phyloP scores from a whole-genome alignment of 148 eudicot species.

The Camellia sinensis region DNA sequence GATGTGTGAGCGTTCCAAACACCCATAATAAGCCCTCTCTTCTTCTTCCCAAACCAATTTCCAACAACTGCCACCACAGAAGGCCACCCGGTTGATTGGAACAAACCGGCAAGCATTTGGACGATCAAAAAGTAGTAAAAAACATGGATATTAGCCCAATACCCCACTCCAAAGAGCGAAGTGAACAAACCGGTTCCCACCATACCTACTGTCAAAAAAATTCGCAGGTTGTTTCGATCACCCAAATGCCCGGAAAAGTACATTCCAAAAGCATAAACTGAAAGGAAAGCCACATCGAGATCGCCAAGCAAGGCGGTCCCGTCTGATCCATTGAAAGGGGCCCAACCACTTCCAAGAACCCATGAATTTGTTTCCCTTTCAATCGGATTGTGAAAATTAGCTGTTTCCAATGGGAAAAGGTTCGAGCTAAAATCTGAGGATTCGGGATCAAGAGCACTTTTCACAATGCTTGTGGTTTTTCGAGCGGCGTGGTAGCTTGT shows the following conservation, averaged over 20 bases:
- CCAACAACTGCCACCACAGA: constrained; percentile 93
- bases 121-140: constrained; percentile 67
- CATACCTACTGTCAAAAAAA: constrained; percentile 83
- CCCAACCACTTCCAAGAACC: constrained; percentile 65
- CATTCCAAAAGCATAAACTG: constrained; percentile 73
- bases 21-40: constrained; percentile 90
- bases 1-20: constrained; percentile 91
- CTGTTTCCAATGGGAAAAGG: constrained; percentile 38
- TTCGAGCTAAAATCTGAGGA: constrained; percentile 34
- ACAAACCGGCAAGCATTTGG: constrained; percentile 88
- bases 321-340: constrained; percentile 65
- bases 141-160: constrained; percentile 70
- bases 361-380: constrained; percentile 21
- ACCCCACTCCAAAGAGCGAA: constrained; percentile 71
- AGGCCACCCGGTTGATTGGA: constrained; percentile 95
- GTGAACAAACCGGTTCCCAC: constrained; percentile 85
- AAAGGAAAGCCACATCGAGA: constrained; percentile 85
- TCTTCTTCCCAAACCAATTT: constrained; percentile 88
- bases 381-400: constrained; percentile 29
- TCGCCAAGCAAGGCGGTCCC: constrained; percentile 84
- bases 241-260: constrained; percentile 88
- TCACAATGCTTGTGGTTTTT: constrained; percentile 81
- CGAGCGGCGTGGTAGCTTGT: constrained; percentile 73
- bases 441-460: constrained; percentile 88
- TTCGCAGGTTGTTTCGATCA: constrained; percentile 70